Base-by-base conservation (phyloP, 208 protist species). In the Acanthamoeba healyi region DNA sequence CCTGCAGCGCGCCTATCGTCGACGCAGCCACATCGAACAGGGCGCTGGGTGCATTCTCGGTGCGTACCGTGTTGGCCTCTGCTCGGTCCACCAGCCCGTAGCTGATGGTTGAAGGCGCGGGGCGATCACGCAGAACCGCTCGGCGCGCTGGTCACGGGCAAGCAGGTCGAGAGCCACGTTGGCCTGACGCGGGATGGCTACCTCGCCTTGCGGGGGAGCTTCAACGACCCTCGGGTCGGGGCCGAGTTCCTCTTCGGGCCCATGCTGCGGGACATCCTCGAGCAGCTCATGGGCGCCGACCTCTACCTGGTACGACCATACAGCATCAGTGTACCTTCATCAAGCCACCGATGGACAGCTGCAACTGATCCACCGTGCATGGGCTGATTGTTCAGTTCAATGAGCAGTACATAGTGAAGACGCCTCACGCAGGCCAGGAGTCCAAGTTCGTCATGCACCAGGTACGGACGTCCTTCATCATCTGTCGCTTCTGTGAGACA, bases 381-480 rank as follows among this genome's bases (percentile, higher is more conserved):
- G 19, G 3, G 38, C 72, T 14, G 3, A n/a, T n/a, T n/a, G n/a
- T n/a, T 44, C 44, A 94, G 89, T 65, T 94, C 72, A 94, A 94
- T 51, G 89, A 94, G 29, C 89, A 94, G 36, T 94, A 94, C 51
- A 94, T 94, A 10, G 89, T 94, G 29, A 94, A 94, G 70, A 94
- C 89, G 10, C 49, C 61, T 22, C 61, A 94, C 32, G 42, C 89
- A 2, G 89, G 89, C 6, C 44, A 82, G 14, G 67, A 26, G 14
- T 94, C 89, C 38, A 77, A 65, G 34, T 94, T 94, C 26, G 89
- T 51, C 3, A 46, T 58, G 29, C 89, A 94, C n/a, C 89, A 94
- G 65, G 89, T 94, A 22, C n/a, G 9, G 3, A 22, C 56, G 15
- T 0, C 10, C 38, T 56, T 61, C 42, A 34, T 38, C 2, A 26